phyloP scores from a whole-genome alignment of 768 basidiomycete genomes.

The Tulasnella calospora region DNA sequence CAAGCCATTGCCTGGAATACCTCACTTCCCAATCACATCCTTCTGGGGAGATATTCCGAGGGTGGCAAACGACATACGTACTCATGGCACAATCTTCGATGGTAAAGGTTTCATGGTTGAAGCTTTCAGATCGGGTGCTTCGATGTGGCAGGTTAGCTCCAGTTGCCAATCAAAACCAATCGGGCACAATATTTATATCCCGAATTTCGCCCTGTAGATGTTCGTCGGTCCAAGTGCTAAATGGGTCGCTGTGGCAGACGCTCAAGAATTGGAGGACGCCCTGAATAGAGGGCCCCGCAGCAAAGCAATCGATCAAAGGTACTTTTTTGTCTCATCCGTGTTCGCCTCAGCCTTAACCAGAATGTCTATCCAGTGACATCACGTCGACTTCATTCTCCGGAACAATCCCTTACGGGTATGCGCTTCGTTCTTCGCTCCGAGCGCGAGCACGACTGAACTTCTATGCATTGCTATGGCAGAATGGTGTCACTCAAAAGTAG shows the following conservation, averaged over 20 bases:
- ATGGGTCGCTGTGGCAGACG: not conserved
- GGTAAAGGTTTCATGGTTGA: not conserved
- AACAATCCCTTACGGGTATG: not conserved
- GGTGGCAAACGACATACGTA: not conserved
- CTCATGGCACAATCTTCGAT: not conserved
- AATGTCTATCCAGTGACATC: not conserved
- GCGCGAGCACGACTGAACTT: no score
- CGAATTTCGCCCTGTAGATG: not conserved
- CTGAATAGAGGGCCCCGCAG: not conserved
- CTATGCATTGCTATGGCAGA: not conserved
- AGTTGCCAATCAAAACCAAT: no score
- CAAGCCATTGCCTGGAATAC: not conserved
- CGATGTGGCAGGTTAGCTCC: not conserved
- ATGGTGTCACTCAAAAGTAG: not conserved
- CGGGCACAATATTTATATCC: not conserved
- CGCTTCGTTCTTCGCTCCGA: no score
- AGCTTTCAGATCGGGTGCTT: not conserved
- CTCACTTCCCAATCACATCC: not conserved
- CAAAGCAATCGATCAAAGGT: not conserved
- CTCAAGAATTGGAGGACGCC: not conserved
- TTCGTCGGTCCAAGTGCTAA: not conserved
- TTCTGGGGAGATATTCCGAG: constrained; percentile 7
- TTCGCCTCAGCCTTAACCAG: no score
- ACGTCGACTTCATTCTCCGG: no score
- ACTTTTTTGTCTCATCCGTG: not conserved